These are phyloP conservation scores for Cardamine chenopodiifolia DNA, from an alignment of 345 rosid species.

Conservation along the genomic window DNA sequence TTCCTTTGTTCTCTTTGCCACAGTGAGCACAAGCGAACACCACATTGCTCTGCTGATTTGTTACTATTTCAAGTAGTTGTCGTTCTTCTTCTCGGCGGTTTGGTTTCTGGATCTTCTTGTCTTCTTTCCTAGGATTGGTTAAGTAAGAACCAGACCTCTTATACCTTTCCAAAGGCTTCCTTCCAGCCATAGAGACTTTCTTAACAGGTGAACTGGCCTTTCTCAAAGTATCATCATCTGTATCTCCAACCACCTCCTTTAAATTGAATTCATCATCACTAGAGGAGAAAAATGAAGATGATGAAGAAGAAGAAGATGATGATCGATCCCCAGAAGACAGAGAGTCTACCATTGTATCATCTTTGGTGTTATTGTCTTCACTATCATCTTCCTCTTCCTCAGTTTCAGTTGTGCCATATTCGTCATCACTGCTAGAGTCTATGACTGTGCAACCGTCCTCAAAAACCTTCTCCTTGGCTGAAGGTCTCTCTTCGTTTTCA, in stretches of 20 bases:
- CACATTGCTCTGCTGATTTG: background rate
- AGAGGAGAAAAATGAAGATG: conserved; percentile 26
- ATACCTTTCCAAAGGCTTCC: conserved; percentile 22
- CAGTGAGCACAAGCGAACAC: conserved; percentile 35
- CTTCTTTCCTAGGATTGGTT: conserved; percentile 18
- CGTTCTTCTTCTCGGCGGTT: conserved; percentile 14
- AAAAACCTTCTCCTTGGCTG: conserved; percentile 24
- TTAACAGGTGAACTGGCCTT: background rate
- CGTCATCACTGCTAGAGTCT: conserved; percentile 10
- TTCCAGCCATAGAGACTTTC: conserved; percentile 13
- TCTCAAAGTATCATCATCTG: conserved; percentile 32
- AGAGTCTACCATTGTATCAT: conserved; percentile 11
- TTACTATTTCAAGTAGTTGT: background rate
- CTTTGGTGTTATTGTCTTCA: background rate
- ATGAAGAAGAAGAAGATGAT: background rate
- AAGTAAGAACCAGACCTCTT: conserved; percentile 30
- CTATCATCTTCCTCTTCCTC: conserved; percentile 16
- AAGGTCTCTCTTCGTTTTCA: conserved; percentile 17
- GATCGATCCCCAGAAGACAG: conserved; percentile 23
- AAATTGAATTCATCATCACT: conserved; percentile 19
- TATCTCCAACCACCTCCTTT: conserved; percentile 29
- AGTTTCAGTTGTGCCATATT: conserved; percentile 16
- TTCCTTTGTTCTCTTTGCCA: conserved; percentile 32
- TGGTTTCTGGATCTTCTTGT: background rate
- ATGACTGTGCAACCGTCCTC: background rate